These are phyloP conservation scores for Neoboletus subvelutipes DNA, from an alignment of 768 basidiomycete genomes.

Conservation along the genomic window DNA sequence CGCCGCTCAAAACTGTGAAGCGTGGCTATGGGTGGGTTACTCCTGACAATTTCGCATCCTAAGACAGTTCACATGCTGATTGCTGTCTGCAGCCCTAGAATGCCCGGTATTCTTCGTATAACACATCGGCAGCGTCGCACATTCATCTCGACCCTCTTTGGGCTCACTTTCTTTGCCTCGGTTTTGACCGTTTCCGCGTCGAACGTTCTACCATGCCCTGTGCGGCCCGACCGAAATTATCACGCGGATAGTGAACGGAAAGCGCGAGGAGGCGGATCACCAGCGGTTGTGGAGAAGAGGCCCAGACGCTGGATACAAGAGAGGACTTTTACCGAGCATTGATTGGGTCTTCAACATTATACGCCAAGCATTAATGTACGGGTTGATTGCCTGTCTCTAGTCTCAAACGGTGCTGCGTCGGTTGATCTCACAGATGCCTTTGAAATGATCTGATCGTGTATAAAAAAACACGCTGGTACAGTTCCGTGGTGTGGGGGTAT, in stretches of 20 bases:
- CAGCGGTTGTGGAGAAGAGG: constrained; percentile 56
- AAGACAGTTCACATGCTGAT: constrained; percentile 38
- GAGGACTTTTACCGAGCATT: constrained; percentile 32
- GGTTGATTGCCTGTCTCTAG: not conserved
- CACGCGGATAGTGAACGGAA: constrained; percentile 53
- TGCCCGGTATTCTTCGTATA: constrained; percentile 61
- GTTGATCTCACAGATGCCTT: not conserved
- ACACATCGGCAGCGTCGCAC: constrained; percentile 60
- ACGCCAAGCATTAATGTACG: constrained; percentile 1
- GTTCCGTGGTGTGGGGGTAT: constrained; percentile 24
- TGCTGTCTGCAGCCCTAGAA: constrained; percentile 50
- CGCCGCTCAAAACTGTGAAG: not conserved
- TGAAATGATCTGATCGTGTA: constrained; percentile 13
- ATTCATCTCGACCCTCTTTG: constrained; percentile 77
- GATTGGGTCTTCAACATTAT: constrained; percentile 2
- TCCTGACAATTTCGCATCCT: too few species aligned
- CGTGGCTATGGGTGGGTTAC: constrained; percentile 31
- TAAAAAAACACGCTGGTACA: constrained; percentile 23
- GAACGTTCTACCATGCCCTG: constrained; percentile 77
- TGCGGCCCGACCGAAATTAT: constrained; percentile 54
- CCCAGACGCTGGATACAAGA: constrained; percentile 85
- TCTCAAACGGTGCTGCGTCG: not conserved
- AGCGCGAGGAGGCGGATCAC: constrained; percentile 23
- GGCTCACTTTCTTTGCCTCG: constrained; percentile 74
- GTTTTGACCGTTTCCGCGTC: constrained; percentile 81